These are phyloP conservation scores for Rosa persica DNA, from an alignment of 306 rosid genomes.

Conservation along the genomic window DNA sequence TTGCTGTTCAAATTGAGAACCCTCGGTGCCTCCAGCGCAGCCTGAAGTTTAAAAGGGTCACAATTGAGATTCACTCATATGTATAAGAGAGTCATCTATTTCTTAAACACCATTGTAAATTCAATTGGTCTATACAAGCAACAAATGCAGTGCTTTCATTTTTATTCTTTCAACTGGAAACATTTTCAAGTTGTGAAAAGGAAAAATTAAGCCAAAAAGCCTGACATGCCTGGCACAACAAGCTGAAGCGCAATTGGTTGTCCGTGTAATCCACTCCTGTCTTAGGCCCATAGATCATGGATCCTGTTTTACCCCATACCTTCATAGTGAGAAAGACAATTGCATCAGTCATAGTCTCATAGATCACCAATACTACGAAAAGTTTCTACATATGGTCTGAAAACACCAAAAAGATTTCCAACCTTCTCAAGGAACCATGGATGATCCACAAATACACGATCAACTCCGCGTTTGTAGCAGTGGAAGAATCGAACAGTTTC, in stretches of 20 bases:
- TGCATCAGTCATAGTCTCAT: slow-evolving; percentile 7
- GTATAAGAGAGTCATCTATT: neutral
- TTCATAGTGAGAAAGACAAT: slow-evolving; percentile 12
- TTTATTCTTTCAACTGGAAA: neutral
- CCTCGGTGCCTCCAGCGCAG: slow-evolving; percentile 52
- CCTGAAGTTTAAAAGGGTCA: slow-evolving; percentile 28
- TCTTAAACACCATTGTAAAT: neutral
- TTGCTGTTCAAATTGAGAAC: slow-evolving; percentile 43
- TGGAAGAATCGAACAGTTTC: slow-evolving; percentile 46
- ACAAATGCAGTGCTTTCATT: neutral
- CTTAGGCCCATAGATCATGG: slow-evolving; percentile 44
- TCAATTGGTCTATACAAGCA: neutral
- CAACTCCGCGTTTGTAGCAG: slow-evolving; percentile 54
- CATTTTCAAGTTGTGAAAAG: neutral
- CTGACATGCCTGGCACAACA: slow-evolving; percentile 43
- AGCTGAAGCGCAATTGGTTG: slow-evolving; percentile 47
- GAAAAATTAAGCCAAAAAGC: neutral
- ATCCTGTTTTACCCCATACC: slow-evolving; percentile 54
- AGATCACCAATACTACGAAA: neutral
- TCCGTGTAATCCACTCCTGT: slow-evolving; percentile 45
- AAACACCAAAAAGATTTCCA: neutral
- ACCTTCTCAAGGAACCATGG: slow-evolving; percentile 49
- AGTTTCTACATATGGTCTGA: neutral
- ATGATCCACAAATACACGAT: slow-evolving; percentile 52
- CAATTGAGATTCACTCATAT: neutral